Evolutionary conservation across 805 yeast genomes (phyloP).

Genomic region (Ascoidea tarda): DNA sequence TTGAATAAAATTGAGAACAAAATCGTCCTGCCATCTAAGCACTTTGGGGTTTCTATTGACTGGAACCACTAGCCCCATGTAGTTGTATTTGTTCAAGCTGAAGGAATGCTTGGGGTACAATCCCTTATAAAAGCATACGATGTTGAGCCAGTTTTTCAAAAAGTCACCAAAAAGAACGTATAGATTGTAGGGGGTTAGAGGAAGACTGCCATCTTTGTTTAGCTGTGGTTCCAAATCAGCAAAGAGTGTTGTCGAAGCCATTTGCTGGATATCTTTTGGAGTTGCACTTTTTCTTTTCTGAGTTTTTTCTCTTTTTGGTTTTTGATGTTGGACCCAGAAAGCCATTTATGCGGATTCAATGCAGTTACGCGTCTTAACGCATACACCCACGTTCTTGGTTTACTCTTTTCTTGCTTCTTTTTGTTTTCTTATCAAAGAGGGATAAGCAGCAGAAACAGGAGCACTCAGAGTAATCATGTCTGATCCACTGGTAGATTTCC

Average conservation of each 20-base stretch:
- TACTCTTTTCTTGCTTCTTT: too few relatives aligned
- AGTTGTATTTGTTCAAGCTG: background rate
- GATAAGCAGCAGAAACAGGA: too few relatives aligned
- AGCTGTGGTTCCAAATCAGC: background rate
- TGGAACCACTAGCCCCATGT: background rate
- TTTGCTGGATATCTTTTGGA: too few relatives aligned
- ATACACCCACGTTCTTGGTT: too few relatives aligned
- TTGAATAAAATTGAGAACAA: background rate
- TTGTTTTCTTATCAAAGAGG: too few relatives aligned
- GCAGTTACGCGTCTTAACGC: too few relatives aligned
- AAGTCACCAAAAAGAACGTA: background rate
- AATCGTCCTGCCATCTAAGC: background rate
- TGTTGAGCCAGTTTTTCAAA: background rate
- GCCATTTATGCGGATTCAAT: too few relatives aligned
- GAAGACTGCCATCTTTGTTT: background rate
- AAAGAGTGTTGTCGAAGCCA: too few relatives aligned
- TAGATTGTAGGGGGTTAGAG: background rate
- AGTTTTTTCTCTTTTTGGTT: too few relatives aligned
- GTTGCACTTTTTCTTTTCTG: too few relatives aligned
- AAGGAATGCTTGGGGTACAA: background rate
- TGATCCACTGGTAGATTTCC: constrained; percentile 3
- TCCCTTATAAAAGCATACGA: too few relatives aligned
- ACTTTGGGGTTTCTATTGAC: background rate
- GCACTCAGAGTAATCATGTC: background rate
- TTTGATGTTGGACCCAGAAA: too few relatives aligned